Percentiles rank a stretch among this genome's conserved stretches.
These are phyloP conservation scores for Aspergillus sp. DNA, from an alignment of 2,329 filamentous ascomycete genomes.

Conservation along the genomic window DNA sequence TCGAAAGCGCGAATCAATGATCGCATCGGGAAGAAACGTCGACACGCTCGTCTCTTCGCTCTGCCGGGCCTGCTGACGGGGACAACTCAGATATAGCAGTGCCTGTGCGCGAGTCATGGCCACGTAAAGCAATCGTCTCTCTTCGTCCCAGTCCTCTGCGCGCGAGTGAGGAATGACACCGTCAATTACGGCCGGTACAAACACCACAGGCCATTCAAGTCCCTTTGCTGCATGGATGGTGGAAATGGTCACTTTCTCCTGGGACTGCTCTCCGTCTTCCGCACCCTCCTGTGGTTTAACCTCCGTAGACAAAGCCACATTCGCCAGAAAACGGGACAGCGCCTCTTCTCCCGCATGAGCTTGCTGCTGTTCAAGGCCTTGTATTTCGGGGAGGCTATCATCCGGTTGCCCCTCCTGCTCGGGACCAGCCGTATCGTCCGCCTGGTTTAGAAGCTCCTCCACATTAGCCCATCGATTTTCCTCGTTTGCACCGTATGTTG, in stretches of 20 bases:
- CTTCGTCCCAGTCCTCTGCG: conserved; percentile 82
- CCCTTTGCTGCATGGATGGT: conserved; percentile 97
- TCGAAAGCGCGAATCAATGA: conserved; percentile 54
- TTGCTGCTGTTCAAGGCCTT: conserved; percentile 65
- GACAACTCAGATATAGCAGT: conserved; percentile 81
- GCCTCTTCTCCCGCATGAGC: conserved; percentile 57
- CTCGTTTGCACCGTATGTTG: conserved; percentile 69
- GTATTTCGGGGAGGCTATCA: conserved; percentile 63
- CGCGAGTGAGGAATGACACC: conserved; percentile 88
- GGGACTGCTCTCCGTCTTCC: conserved; percentile 54
- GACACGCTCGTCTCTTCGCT: conserved; percentile 65
- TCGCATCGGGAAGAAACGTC: conserved; percentile 63
- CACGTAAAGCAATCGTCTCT: conserved; percentile 85
- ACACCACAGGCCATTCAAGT: conserved; percentile 93
- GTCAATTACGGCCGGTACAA: conserved; percentile 84
- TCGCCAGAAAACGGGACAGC: conserved; percentile 80
- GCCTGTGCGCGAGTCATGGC: conserved; percentile 93
- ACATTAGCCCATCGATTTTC: conserved; percentile 85
- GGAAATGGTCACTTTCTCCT: conserved; percentile 75
- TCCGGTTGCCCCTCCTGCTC: conserved; percentile 54
- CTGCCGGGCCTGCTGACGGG: conserved; percentile 63
- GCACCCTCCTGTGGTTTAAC: conserved; percentile 51
- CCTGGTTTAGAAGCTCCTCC: conserved; percentile 79
- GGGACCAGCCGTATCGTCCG: conserved; percentile 64
- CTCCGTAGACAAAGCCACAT: conserved; percentile 82